These are phyloP conservation scores for Penicillium polonicum DNA, from an alignment of 2,329 filamentous ascomycete genomes.

Conservation along the genomic window DNA sequence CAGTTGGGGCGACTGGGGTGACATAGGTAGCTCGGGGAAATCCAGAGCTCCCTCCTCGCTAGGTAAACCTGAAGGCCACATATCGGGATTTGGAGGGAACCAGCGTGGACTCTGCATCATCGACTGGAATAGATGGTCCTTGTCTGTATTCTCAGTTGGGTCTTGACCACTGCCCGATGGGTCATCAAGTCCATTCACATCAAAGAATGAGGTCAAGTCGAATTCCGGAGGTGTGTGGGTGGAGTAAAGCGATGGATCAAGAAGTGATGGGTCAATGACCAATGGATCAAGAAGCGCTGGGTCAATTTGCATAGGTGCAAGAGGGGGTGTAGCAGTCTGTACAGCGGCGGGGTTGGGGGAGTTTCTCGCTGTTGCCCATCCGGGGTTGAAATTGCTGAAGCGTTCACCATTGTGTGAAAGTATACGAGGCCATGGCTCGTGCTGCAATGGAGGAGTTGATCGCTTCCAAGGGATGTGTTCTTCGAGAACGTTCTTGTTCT, in stretches of 20 bases:
- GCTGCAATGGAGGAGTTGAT: not conserved
- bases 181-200: too few species aligned
- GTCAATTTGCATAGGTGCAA: not conserved
- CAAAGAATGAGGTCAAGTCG: not conserved
- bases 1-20: not conserved
- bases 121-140: not conserved
- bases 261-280: slow-evolving; percentile 1
- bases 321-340: not conserved
- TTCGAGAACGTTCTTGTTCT: not conserved
- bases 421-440: slow-evolving; percentile 4
- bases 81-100: not conserved
- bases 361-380: not conserved
- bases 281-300: slow-evolving; percentile 1
- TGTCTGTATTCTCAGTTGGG: not conserved
- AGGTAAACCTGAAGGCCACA: slow-evolving; percentile 12
- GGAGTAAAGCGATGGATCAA: not conserved
- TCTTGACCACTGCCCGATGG: too few species aligned
- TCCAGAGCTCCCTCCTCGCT: slow-evolving; percentile 8
- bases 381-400: slow-evolving; percentile 5
- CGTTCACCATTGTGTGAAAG: slow-evolving; percentile 1
- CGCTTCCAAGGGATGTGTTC: slow-evolving; percentile 3
- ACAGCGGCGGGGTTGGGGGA: not conserved
- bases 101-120: slow-evolving; percentile 5
- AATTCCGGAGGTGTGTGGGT: not conserved
- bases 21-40: slow-evolving; percentile 7